Evolutionary conservation across 345 rosid genomes (phyloP).

Genomic region (Hypericum perforatum): DNA sequence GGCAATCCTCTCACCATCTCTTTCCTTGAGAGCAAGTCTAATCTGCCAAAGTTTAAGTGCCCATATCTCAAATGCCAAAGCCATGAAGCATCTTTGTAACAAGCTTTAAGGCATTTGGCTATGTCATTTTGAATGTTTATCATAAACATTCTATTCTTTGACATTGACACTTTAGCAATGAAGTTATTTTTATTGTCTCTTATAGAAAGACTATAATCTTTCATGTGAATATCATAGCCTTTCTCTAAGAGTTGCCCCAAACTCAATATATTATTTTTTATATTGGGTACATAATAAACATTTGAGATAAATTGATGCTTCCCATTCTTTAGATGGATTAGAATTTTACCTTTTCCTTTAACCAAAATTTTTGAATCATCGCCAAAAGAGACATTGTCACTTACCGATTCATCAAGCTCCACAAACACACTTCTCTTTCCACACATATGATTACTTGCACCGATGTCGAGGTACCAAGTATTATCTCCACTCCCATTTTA

Average conservation of each 20-base stretch:
- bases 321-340: too few species aligned
- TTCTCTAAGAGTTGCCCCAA: constrained; percentile 7
- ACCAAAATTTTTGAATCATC: too few species aligned
- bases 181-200: too few species aligned
- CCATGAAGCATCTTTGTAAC: background rate
- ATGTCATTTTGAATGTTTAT: background rate
- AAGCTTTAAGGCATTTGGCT: background rate
- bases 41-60: background rate
- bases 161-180: background rate
- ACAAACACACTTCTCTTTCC: too few species aligned
- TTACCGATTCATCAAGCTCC: too few species aligned
- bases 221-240: background rate
- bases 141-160: background rate
- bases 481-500: background rate
- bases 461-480: constrained; percentile 1
- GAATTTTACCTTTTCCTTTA: too few species aligned
- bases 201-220: too few species aligned
- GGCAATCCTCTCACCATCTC: background rate
- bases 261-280: background rate
- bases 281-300: background rate
- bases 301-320: constrained; percentile 5
- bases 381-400: too few species aligned
- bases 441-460: constrained; percentile 2
- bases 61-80: too few species aligned
- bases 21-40: background rate